Evolutionary conservation across 2,329 filamentous ascomycete genomes (phyloP), one percentile per base, ranked within the genome.

Genomic region (Cucurbitaria berberidis): DNA sequence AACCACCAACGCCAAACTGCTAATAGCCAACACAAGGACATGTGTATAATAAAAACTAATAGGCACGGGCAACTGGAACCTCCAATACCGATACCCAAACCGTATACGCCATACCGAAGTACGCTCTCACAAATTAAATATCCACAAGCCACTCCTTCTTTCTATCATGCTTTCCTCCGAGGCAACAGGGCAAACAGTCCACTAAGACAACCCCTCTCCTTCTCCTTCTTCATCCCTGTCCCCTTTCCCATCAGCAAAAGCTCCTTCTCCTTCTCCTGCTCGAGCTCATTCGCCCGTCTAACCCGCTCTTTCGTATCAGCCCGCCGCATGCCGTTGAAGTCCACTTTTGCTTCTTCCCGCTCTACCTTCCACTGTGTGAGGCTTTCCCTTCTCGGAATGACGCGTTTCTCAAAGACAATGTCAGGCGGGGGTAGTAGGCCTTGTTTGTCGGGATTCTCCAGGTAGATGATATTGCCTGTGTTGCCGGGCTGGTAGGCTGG

Each of bases 261-360:
- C 38, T 66, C 67, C 42, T 53, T 60, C 39, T 67, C 67, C 43
- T 45, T 66, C 53, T 66, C 59, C 18, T 54, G 27, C 43, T 73
- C 68, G 39, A 67, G 51, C 53, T 68, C 66, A 50, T 72, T 71
- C 22, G 67, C 70, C 15, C 64, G 53, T 40, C 59, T 54, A 5
- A 72, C 67, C 18, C 65, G 50, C 48, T 70, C 67, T 27, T 57
- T 56, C 34, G 69, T 60, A 30, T 52, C 57, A 22, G 60, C 63
- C 32, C 62, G 56, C 18, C 56, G 53, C 22, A 55, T 21, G 21
- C 27, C 29, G 15, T 53, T 21, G 15, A 49, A 40, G 1, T 47
- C 47, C 5, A 40, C 45, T 27, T 54, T 57, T 3, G 48, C 60
- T 40, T 56, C 50, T 39, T 70, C 63, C 7, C 68, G 59, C 35